Conservation (phyloP, 129 eudicot genomes). For the Helianthus tuberosus region DNA sequence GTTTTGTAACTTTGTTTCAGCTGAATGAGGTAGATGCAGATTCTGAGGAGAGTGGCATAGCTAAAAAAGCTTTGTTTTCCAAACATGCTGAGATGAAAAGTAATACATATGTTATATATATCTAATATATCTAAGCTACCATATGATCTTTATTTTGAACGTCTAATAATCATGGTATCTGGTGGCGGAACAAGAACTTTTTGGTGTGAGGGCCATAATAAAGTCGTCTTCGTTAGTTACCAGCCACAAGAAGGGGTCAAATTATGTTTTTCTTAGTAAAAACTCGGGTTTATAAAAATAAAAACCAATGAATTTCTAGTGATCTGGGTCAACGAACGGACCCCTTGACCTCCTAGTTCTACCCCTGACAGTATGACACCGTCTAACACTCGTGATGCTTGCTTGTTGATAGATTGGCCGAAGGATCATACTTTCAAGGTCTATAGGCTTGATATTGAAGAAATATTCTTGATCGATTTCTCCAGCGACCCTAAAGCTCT, state of each 20-base stretch:
- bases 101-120: constrained; percentile 13
- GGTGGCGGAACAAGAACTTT: too few species aligned
- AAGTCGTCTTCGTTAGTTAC: too few species aligned
- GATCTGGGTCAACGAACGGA: too few species aligned
- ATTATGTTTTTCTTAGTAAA: too few species aligned
- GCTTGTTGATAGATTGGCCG: constrained; percentile 66
- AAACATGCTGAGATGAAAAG: constrained; percentile 92
- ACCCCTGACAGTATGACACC: neutral
- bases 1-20: constrained; percentile 37
- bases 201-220: too few species aligned
- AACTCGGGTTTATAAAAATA: too few species aligned
- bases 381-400: constrained; percentile 12
- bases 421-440: constrained; percentile 76
- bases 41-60: constrained; percentile 64
- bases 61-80: constrained; percentile 59
- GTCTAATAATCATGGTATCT: neutral
- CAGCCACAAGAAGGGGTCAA: too few species aligned
- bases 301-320: too few species aligned
- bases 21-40: constrained; percentile 51
- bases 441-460: constrained; percentile 66
- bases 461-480: constrained; percentile 86
- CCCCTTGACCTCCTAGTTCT: too few species aligned
- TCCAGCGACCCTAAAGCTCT: constrained; percentile 70
- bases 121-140: neutral
- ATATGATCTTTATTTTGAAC: neutral